These are phyloP conservation scores for Alternaria ventricosa DNA, from an alignment of 2,329 filamentous ascomycete species.

Conservation along the genomic window DNA sequence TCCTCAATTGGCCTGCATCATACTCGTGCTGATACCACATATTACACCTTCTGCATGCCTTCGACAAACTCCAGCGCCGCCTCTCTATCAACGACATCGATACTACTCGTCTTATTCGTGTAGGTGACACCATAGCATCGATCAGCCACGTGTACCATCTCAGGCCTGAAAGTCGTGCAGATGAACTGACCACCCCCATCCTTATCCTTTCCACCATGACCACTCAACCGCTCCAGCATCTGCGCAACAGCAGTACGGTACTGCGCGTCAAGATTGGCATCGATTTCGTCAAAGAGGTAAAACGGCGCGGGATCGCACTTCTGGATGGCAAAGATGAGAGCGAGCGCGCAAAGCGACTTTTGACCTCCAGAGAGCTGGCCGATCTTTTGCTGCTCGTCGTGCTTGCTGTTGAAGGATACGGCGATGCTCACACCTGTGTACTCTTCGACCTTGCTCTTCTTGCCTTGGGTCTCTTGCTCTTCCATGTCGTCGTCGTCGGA, in stretches of 20 bases:
- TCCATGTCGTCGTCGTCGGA: conserved; percentile 63
- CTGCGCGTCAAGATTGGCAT: conserved; percentile 96
- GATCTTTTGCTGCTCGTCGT: conserved; percentile 97
- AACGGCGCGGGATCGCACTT: conserved; percentile 96
- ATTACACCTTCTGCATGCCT: conserved; percentile 66
- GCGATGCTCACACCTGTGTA: conserved; percentile 96
- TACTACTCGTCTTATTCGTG: conserved; percentile 87
- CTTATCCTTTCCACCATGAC: conserved; percentile 49
- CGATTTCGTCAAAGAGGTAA: conserved; percentile 99
- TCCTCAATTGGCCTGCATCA: not conserved
- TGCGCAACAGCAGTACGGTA: conserved; percentile 95
- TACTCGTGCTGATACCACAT: not conserved
- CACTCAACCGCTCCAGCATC: conserved; percentile 70
- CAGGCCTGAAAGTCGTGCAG: conserved; percentile 96
- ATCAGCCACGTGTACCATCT: conserved; percentile 94
- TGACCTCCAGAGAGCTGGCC: conserved; percentile 97
- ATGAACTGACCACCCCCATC: conserved; percentile 80
- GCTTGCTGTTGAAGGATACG: conserved; percentile 98
- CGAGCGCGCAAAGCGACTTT: conserved; percentile 97
- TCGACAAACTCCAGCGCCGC: conserved; percentile 94
- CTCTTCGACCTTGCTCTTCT: conserved; percentile 73
- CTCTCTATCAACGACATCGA: conserved; percentile 86
- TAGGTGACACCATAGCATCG: conserved; percentile 98
- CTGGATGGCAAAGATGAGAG: conserved; percentile 98
- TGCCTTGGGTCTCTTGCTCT: conserved; percentile 44